Evolutionary conservation across 2,329 filamentous ascomycete species (phyloP), one percentile per base, ranked within the genome.

Genomic region (Fonsecaea nubica): DNA sequence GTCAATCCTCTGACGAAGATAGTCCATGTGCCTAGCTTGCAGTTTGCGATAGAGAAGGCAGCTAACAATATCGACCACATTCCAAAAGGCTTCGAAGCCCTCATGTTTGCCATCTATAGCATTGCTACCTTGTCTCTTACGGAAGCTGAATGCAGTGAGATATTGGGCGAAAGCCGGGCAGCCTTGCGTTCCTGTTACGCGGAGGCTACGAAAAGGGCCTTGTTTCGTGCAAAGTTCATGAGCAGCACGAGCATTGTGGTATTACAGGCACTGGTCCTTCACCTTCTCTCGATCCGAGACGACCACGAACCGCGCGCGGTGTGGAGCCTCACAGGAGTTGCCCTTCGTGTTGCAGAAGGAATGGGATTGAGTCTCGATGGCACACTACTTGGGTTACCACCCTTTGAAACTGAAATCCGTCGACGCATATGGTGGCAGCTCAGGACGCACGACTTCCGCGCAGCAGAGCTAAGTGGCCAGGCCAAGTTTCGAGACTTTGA

Each of bases 371-470:
- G 90, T 67, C 82, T 86, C 12, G 88, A 90, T 66, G 87, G 87
- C 40, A 83, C 84, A 66, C 75, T 78, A 18, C 78, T 88, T 5
- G 84, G 83, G 1, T 78, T 90, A 1, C 80, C 84, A 0, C 86
- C 87, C 0, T 89, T 89, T 71, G 87, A 90, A 72, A 85, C 85
- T 2, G 87, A 91, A 73, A 90, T 90, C 81, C 83, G 88, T n/a
- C 80, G 88, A 52, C 81, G 89, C 6, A 80, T 90, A 21, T 91
- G 88, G 88, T 89, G 87, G 87, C 84, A 87, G 72, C 83, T 90
- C 12, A 65, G 64, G 35, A 58, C 71, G 35, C 63, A 71, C 40
- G 71, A 78, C 71, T 59, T 75, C 72, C 67, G 76, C 62, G 58
- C 74, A 65, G 52, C 76, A 63, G 53, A 75, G 65, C 40, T 77